Conservation (phyloP, 441 rosid genomes). For the Populus hybrid region DNA sequence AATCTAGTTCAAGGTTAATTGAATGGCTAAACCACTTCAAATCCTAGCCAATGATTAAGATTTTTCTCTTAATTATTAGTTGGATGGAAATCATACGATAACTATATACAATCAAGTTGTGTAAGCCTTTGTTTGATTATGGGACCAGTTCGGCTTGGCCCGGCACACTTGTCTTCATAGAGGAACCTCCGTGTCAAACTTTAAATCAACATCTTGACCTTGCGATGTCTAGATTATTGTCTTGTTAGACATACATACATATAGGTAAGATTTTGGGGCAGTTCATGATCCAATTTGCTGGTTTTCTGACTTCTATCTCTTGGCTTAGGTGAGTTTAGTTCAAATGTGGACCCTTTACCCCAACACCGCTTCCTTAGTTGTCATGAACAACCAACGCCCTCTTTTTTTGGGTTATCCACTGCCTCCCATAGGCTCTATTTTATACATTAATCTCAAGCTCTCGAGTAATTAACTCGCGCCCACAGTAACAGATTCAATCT, state of each 20-base stretch:
- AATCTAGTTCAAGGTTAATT: conserved; percentile 11
- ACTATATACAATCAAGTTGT: not conserved
- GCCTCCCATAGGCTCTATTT: not conserved
- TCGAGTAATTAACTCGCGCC: conserved; percentile 9
- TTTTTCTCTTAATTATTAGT: not conserved
- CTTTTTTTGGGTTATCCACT: not conserved
- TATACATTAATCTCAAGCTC: not conserved
- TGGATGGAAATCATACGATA: not conserved
- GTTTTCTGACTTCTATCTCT: conserved; percentile 41
- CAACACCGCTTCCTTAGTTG: not conserved
- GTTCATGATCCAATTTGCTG: conserved; percentile 34
- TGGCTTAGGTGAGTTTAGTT: conserved; percentile 24
- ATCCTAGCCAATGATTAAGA: not conserved
- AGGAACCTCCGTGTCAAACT: conserved; percentile 18
- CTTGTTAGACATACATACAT: not conserved
- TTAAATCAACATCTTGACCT: conserved; percentile 12
- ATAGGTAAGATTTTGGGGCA: conserved; percentile 17
- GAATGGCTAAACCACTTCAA: not conserved
- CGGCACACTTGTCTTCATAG: conserved; percentile 7
- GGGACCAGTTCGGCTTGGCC: not conserved
- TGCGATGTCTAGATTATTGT: not conserved
- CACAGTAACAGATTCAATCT: conserved; percentile 8
- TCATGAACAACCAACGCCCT: not conserved
- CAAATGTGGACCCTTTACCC: conserved; percentile 29
- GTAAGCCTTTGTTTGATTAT: not conserved